Evolutionary conservation across 2,329 filamentous ascomycete genomes (phyloP), one percentile per base, ranked within the genome.

Genomic region (Cladosporium oxysporum): DNA sequence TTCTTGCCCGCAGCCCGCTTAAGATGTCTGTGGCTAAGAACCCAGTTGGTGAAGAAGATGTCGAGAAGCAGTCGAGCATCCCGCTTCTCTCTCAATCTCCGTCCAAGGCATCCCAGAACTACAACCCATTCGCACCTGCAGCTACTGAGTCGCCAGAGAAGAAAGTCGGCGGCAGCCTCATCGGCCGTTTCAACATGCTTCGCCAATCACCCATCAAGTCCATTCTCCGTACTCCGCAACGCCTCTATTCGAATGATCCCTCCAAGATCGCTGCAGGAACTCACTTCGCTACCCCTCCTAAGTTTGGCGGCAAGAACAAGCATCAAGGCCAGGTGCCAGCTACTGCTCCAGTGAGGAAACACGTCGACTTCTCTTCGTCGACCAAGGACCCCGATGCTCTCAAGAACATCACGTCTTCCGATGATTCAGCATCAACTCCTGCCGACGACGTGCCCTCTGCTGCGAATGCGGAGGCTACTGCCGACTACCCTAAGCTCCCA

Each of bases 291-390:
- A 82, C 82, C 18, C 82, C 82, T 8, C 74, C 74, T 5, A 73
- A 74, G 47, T 57, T 67, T 28, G 66, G 63, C 44, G 66, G 57
- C 8, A 31, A 69, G 47, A 52, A 69, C 69, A 66, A 70, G 78
- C 26, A 52, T 11, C 33, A 49, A 16, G 31, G 44, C 66, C 75
- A 81, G 3, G 75, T 76, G 29, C 79, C 87, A 64, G 88, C 87
- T 5, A 92, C 90, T 1, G 90, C 90, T 8, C 88, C 88, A 35
- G 85, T 88, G 28, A 91, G 88, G 77, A 96, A 96, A 80, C 89
- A 87, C 65, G 91, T 96, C 41, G 88, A 91, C 60, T 97, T 96
- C 73, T 92, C 90, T 0, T 89, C 89, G 1, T 77, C 41, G 85
- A 91, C 69, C 69, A 80, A 75, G 71, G 76, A 66, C 66, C 73